Evolutionary conservation across 108 stramenopile species (phyloP), one percentile per base, ranked within the genome.

Genomic region (Nitzschia inconspicua): DNA sequence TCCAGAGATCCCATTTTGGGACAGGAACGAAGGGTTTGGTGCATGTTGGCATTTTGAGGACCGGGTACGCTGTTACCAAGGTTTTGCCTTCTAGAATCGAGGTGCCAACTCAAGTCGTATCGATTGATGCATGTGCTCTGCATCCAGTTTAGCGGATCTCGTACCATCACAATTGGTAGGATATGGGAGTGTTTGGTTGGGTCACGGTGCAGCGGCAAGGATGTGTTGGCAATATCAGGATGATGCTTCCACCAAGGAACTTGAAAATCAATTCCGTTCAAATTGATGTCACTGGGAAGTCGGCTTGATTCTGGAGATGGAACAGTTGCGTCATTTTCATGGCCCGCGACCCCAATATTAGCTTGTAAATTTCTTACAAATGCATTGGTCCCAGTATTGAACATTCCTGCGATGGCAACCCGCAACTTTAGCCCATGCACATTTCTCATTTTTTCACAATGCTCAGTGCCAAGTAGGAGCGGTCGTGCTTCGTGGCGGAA

Each of bases 11-110:
- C 69, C 8, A 63, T 32, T 39, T 29, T 44, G 4, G 88, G 84
- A 61, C 88, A 86, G 52, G 84, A 79, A 27, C 68, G 47, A 11
- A 41, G 44, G 4, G 27, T 29, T 11, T 28, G 18, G 34, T 79
- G 83, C n/a, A n/a, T n/a, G n/a, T n/a, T n/a, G n/a, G n/a, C n/a
- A n/a, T n/a, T n/a, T n/a, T n/a, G n/a, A n/a, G n/a, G n/a, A n/a
- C n/a, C n/a, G n/a, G n/a, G n/a, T n/a, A n/a, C n/a, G n/a, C n/a
- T n/a, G n/a, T n/a, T n/a, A n/a, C n/a, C n/a, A n/a, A n/a, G n/a
- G n/a, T n/a, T n/a, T n/a, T n/a, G n/a, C n/a, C n/a, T n/a, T n/a
- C n/a, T n/a, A n/a, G n/a, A n/a, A n/a, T n/a, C n/a, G n/a, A n/a
- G n/a, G n/a, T n/a, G n/a, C 44, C 44, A 46, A 14, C 22, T 20